Conservation (phyloP, 495 filamentous ascomycete genomes). For the Evansstolkia leycettana region DNA sequence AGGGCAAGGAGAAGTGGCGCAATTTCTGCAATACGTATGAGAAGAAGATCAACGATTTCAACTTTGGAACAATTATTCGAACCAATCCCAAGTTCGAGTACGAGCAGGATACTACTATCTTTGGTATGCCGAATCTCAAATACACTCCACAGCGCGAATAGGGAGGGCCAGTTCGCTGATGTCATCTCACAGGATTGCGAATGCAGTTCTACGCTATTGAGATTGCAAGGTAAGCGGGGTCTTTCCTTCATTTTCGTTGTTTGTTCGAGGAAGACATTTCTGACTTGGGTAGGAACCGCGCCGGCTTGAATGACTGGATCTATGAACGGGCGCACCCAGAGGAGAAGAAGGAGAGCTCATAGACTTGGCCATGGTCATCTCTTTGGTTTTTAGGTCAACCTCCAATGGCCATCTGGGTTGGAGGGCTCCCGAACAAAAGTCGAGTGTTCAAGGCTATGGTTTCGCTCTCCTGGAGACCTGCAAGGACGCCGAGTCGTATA, state of each 20-base stretch:
- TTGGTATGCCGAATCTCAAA: no score
- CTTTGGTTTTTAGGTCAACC: neutral
- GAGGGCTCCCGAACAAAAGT: no score
- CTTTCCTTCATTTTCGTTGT: neutral
- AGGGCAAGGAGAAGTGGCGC: slow-evolving; percentile 91
- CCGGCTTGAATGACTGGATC: slow-evolving; percentile 91
- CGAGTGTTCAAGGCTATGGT: no score
- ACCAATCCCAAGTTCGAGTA: slow-evolving; percentile 71
- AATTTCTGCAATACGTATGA: slow-evolving; percentile 91
- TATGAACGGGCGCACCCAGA: slow-evolving; percentile 55
- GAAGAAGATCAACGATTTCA: slow-evolving; percentile 87
- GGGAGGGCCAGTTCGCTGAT: no score
- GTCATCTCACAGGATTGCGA: slow-evolving; percentile 41
- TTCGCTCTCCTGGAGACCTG: no score
- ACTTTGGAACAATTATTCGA: slow-evolving; percentile 90
- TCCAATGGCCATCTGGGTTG: no score
- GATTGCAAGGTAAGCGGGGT: slow-evolving; percentile 68
- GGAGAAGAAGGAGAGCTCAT: slow-evolving; percentile 24
- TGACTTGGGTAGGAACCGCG: slow-evolving; percentile 51
- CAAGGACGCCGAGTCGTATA: no score
- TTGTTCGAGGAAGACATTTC: neutral
- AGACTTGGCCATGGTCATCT: slow-evolving; percentile 2
- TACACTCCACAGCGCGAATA: no score
- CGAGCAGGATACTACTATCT: slow-evolving; percentile 80
- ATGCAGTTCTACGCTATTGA: slow-evolving; percentile 99